Conservation (phyloP, 495 filamentous ascomycete species). For the Tuber brumale region DNA sequence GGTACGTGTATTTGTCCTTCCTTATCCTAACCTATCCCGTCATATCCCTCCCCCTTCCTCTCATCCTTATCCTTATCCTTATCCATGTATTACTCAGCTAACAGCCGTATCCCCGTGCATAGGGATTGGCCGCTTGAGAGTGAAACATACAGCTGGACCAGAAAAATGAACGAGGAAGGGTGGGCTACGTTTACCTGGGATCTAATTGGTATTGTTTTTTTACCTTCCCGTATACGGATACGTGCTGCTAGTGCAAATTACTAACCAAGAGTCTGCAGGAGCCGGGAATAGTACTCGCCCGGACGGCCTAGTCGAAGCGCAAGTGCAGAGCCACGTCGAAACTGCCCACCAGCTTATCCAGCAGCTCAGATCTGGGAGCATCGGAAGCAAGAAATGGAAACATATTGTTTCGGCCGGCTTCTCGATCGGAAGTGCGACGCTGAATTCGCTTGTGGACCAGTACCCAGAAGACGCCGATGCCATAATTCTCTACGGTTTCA, state of each 20-base stretch:
- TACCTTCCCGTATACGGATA: neutral
- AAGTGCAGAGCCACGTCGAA: constrained; percentile 38
- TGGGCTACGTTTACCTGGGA: constrained; percentile 30
- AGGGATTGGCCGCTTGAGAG: constrained; percentile 22
- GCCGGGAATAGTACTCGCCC: constrained; percentile 34
- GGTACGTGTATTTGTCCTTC: constrained; percentile 14
- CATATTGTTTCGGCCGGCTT: constrained; percentile 28
- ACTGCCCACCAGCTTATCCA: constrained; percentile 36
- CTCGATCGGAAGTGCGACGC: constrained; percentile 28
- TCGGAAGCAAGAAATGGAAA: constrained; percentile 18
- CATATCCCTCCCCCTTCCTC: neutral
- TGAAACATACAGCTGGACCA: constrained; percentile 34
- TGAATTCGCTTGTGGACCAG: constrained; percentile 28
- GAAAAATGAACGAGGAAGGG: constrained; percentile 31
- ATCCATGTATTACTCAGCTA: neutral
- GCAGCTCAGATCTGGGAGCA: constrained; percentile 24
- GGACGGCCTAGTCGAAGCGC: constrained; percentile 31
- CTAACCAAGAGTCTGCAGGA: neutral
- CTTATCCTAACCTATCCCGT: neutral
- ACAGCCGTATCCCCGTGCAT: neutral
- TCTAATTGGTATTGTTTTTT: constrained; percentile 17
- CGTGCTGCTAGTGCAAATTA: neutral
- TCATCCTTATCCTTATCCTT: constrained; percentile 1
- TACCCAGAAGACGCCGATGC: constrained; percentile 30
- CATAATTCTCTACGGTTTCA: constrained; percentile 25